phyloP scores from a whole-genome alignment of 1,139 yeast species.

The Entelexis paramagnoliae region DNA sequence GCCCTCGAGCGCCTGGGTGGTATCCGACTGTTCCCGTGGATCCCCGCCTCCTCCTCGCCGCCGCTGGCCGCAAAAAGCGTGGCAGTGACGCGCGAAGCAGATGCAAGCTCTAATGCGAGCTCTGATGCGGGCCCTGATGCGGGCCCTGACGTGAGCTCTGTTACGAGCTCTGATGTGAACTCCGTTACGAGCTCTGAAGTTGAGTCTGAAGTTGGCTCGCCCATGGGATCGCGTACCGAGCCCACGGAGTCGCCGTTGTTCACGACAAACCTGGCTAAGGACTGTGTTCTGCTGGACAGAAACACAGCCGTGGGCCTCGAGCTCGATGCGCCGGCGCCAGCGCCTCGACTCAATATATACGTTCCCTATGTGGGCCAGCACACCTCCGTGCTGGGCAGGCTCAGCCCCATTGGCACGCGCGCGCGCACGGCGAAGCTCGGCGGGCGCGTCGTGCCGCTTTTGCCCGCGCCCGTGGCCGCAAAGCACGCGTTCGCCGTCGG shows the following conservation, averaged over 20 bases:
- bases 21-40: conserved; percentile 16
- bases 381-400: conserved; percentile 2
- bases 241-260: conserved; percentile 9
- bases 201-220: too few species aligned
- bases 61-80: neutral
- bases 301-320: conserved; percentile 11
- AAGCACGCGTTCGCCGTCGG: neutral
- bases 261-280: conserved; percentile 13
- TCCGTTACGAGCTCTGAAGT: too few species aligned
- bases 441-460: neutral
- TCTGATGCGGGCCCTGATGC: too few species aligned
- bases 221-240: too few species aligned
- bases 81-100: too few species aligned
- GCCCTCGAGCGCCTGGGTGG: conserved; percentile 1
- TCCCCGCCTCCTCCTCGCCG: neutral
- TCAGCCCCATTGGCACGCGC: neutral
- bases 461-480: neutral
- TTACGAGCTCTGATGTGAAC: too few species aligned
- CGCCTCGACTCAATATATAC: conserved; percentile 6
- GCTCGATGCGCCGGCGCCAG: neutral
- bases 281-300: conserved; percentile 4
- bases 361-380: conserved; percentile 4
- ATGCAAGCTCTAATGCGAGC: too few species aligned
- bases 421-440: conserved; percentile 9
- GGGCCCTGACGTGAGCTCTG: too few species aligned